These are phyloP conservation scores for Malus asiatica DNA, from an alignment of 306 rosid species.

Conservation along the genomic window DNA sequence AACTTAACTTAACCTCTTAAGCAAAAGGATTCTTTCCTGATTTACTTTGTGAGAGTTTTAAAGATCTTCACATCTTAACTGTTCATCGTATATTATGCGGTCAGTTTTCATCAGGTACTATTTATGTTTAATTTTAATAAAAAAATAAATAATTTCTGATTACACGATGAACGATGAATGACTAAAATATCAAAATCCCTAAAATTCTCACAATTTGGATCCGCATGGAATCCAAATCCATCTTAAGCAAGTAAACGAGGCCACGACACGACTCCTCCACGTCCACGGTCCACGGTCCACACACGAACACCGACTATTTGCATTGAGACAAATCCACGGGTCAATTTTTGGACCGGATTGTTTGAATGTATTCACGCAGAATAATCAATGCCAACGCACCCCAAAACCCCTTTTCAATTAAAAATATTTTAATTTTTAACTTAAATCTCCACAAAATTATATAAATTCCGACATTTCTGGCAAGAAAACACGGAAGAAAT, in stretches of 20 bases:
- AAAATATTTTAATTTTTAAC: not conserved
- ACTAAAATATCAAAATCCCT: rapidly evolving
- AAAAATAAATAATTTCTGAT: too few relatives aligned
- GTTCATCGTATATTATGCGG: rapidly evolving
- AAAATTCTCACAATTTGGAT: too few relatives aligned
- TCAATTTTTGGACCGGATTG: not conserved
- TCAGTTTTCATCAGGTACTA: too few relatives aligned
- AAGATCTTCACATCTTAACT: rapidly evolving
- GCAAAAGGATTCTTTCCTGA: too few relatives aligned
- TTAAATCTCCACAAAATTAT: not conserved
- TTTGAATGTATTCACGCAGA: not conserved
- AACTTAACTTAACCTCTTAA: not conserved
- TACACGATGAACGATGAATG: too few relatives aligned
- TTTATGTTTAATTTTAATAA: too few relatives aligned
- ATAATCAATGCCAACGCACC: not conserved
- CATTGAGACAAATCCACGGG: not conserved
- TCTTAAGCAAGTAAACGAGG: not conserved
- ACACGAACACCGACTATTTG: not conserved
- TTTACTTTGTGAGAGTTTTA: too few relatives aligned
- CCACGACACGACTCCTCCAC: not conserved
- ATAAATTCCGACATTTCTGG: not conserved
- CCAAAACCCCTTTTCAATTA: not conserved
- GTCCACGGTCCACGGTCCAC: not conserved
- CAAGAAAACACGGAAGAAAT: not conserved
- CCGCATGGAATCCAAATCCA: too few relatives aligned